Evolutionary conservation across 2,329 filamentous ascomycete genomes (phyloP).

Genomic region (Claviceps sp.): DNA sequence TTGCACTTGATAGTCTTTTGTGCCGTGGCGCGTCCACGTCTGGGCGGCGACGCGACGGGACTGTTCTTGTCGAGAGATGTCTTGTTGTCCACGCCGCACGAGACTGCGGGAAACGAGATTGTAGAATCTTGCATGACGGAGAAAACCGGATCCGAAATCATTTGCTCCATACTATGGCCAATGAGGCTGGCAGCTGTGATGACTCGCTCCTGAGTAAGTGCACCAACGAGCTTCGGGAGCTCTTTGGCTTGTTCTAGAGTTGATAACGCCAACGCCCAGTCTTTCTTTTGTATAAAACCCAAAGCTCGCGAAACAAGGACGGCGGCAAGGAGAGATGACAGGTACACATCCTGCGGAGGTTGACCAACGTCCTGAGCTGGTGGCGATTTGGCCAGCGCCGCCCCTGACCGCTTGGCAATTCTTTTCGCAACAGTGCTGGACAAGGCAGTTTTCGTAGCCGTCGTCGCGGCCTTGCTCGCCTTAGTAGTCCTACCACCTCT

Average conservation of each 20-base stretch:
- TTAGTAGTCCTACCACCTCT: background rate
- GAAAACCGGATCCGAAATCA: conserved; percentile 70
- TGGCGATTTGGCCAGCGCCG: conserved; percentile 9
- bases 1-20: conserved; percentile 18
- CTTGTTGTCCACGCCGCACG: conserved; percentile 30
- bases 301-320: conserved; percentile 26
- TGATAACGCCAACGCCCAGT: conserved; percentile 44
- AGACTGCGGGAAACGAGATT: conserved; percentile 67
- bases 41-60: conserved; percentile 22
- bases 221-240: conserved; percentile 26
- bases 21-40: conserved; percentile 14
- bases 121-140: conserved; percentile 88
- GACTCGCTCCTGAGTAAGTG: conserved; percentile 38
- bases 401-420: conserved; percentile 9
- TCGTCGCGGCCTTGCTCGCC: conserved; percentile 10
- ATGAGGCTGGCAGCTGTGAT: conserved; percentile 55
- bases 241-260: conserved; percentile 38
- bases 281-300: conserved; percentile 32
- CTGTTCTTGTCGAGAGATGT: conserved; percentile 22
- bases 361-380: conserved; percentile 8
- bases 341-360: conserved; percentile 20
- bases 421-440: conserved; percentile 2
- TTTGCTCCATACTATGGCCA: conserved; percentile 54
- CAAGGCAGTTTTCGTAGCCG: conserved; percentile 8
- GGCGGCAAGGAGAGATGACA: conserved; percentile 23